A percentile compares a stretch with the other conserved stretches of the same genome.
These are phyloP conservation scores for Dendrobium huoshanense DNA, from an alignment of 106 monocot genomes.

Conservation along the genomic window DNA sequence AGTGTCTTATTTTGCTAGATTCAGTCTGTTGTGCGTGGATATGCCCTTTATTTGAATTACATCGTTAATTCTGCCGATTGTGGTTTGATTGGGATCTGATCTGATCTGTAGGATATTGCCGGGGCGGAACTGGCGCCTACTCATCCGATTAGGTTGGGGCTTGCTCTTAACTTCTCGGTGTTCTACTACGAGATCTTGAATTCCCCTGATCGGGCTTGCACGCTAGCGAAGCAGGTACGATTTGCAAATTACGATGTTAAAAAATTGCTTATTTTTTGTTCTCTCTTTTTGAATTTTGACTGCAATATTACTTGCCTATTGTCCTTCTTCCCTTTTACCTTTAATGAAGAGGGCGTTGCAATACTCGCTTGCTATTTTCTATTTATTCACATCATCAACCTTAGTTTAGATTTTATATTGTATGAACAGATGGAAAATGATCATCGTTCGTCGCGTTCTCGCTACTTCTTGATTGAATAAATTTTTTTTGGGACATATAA, in stretches of 20 bases:
- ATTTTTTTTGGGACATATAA: not conserved
- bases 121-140: constrained; percentile 20
- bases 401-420: no score
- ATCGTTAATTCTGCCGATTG: not conserved
- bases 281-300: not conserved
- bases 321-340: no score
- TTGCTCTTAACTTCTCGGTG: constrained; percentile 30
- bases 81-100: not conserved
- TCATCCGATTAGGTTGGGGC: constrained; percentile 17
- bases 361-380: not conserved
- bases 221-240: constrained; percentile 21
- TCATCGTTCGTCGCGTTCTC: not conserved
- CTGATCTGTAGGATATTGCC: constrained; percentile 19
- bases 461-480: not conserved
- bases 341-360: not conserved
- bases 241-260: not conserved
- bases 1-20: not conserved
- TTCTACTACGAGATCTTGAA: constrained; percentile 29
- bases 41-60: not conserved
- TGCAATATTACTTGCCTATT: not conserved
- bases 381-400: not conserved
- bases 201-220: constrained; percentile 22
- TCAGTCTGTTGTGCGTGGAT: not conserved
- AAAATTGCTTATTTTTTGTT: not conserved
- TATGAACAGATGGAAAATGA: no score